Evolutionary conservation across 371 early-diverging fungal genomes (phyloP), one percentile per base, ranked within the genome.

Genomic region (Rhizopus delemar): DNA sequence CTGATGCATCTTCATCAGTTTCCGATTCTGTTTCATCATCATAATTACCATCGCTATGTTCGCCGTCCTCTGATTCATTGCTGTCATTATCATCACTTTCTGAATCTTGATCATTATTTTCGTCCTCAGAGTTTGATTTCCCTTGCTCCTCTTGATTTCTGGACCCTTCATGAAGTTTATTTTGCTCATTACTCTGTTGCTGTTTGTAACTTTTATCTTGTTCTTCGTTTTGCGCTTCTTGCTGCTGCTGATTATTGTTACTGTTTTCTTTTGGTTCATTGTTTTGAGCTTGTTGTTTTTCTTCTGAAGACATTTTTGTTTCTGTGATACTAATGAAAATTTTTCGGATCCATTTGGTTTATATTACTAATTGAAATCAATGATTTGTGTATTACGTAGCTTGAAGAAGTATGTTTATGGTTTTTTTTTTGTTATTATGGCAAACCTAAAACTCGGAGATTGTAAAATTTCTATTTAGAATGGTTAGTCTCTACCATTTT

Each of bases 1-100:
- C 60, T 28, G 54, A 46, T 3, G 58, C 53, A 11, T 62, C 57
- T 15, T 56, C 46, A 11, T 59, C 66, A 4, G 59, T 35, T 38
- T 60, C 65, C 6, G 29, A 7, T 22, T 64, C 65, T 13, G 67
- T 55, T 13, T 62, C 62, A 50, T 66, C 57, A 9, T 61, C 58
- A 39, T 41, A 38, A 8, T 52, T 61, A 35, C 53, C 53, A 13
- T 66, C 57, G 31, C 46, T 52, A 16, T 59, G 41, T 16, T 49
- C 46, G 32, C 59, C 53, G 32, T 57, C 59, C 41, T 11, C 55
- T 29, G 35, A 16, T 2, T 63, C 57, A 36, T 2, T 45, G 5
- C 38, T 48, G 11, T 46, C 48, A 8, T 29, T 41, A 4, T 50
- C 45, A 8, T 50, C 43, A n/a, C 51, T 29, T 31, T 55, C 59